Evolutionary conservation across 306 rosid species (phyloP), one percentile per base, ranked within the genome.

Genomic region (Inga leiocalycina): DNA sequence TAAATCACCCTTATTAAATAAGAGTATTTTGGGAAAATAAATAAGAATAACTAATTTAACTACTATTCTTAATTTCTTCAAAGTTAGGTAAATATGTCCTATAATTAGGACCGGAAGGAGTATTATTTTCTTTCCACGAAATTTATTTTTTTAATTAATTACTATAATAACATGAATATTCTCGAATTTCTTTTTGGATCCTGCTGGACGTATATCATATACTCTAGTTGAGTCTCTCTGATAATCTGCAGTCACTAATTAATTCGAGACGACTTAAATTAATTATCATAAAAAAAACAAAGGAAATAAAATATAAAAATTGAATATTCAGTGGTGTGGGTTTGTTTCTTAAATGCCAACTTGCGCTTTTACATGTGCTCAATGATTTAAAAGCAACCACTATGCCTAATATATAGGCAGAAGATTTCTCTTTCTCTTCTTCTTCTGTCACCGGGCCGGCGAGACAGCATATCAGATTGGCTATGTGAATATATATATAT

Each of bases 351-450:
- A 72, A 45, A 45, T 2, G 59, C 57, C 76, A 72, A 72, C 76
- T 72, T 72, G 59, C 41, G 76, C 57, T 46, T n/a, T 41, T 45
- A 54, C 32, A 49, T 79, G 75, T 37, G 46, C 48, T 67, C 52
- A 35, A 37, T 48, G 82, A 77, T 66, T 32, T 67, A 35, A 62
- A 49, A 49, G 37, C 17, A n/a, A 34, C 39, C 15, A 73, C 41
- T 62, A 62, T 19, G 22, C 49, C 72, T 11, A 34, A 24, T 44
- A 72, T 8, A n/a, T 41, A 71, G 24, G 34, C 6, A 35, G 59
- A 27, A 24, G 44, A 24, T 61, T 41, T 46, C 13, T 62, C 79
- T 61, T 13, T 64, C 67, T 56, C 30, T 27, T 77, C 22, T 15
- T n/a, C 32, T 13, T 64, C 62, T 15, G 62, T 45, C 30, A 45